A percentile compares a stretch with the other conserved stretches of the same genome.
These are phyloP conservation scores for Oldenlandia corymbosa DNA, from an alignment of 257 asterid genomes.

Conservation along the genomic window DNA sequence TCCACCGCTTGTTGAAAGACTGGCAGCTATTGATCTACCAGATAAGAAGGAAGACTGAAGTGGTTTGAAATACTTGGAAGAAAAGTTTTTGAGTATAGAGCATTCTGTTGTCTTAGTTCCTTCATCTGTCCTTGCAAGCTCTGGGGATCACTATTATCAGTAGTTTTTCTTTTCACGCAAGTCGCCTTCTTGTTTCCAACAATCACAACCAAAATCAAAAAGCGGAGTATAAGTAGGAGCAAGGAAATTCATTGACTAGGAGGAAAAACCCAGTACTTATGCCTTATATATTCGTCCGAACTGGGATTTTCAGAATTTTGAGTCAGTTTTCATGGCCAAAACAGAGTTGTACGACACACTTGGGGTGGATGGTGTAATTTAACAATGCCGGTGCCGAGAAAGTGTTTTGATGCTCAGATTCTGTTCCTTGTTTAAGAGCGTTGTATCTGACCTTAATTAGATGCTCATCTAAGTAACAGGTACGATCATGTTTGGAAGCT, in stretches of 20 bases:
- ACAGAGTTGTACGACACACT: too few species aligned
- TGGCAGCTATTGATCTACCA: constrained; percentile 72
- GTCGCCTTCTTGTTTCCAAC: not conserved
- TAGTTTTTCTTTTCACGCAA: too few species aligned
- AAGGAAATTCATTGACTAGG: not conserved
- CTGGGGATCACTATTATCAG: not conserved
- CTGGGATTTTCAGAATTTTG: too few species aligned
- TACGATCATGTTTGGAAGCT: too few species aligned
- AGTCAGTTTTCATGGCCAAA: too few species aligned
- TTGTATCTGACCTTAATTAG: too few species aligned
- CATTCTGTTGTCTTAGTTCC: not conserved
- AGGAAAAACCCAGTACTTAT: not conserved
- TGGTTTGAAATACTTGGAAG: not conserved
- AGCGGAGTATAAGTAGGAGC: not conserved
- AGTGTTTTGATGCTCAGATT: too few species aligned
- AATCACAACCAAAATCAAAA: not conserved
- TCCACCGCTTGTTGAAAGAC: constrained; percentile 91
- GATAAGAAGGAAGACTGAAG: constrained; percentile 68
- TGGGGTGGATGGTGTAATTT: too few species aligned
- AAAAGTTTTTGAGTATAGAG: constrained; percentile 1
- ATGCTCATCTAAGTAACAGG: too few species aligned
- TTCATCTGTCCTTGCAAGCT: not conserved
- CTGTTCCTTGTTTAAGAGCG: too few species aligned
- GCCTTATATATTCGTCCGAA: too few species aligned
- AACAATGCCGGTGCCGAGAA: too few species aligned